Conservation (phyloP, 345 rosid species). For the Salix exigua region DNA sequence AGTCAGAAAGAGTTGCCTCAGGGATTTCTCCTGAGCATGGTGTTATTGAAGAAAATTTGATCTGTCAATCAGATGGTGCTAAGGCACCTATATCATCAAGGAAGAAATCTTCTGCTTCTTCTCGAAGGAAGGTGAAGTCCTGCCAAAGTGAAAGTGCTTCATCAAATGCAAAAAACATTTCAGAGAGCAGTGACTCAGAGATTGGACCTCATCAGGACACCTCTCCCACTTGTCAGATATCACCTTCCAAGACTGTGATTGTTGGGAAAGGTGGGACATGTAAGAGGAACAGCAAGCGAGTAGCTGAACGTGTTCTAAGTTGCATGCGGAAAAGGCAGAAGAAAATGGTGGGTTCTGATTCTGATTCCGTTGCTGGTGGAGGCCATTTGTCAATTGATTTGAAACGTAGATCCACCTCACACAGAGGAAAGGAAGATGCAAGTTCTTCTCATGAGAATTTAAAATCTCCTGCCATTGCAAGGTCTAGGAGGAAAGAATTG, state of each 20-base stretch:
- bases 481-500: constrained; percentile 56
- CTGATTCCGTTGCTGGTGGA: constrained; percentile 71
- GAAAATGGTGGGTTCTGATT: constrained; percentile 62
- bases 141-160: constrained; percentile 91
- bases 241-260: constrained; percentile 60
- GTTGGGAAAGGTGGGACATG: constrained; percentile 53
- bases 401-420: constrained; percentile 46
- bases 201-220: constrained; percentile 54
- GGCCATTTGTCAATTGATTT: constrained; percentile 41
- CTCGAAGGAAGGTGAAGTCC: constrained; percentile 53
- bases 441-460: constrained; percentile 64
- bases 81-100: constrained; percentile 37
- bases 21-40: constrained; percentile 34
- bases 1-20: constrained; percentile 40
- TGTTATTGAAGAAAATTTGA: constrained; percentile 47
- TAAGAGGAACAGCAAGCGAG: constrained; percentile 90
- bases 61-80: constrained; percentile 52
- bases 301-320: constrained; percentile 69
- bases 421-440: constrained; percentile 77
- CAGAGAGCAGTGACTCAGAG: constrained; percentile 91
- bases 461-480: constrained; percentile 48
- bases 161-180: constrained; percentile 67
- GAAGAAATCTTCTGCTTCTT: constrained; percentile 53
- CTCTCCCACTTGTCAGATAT: constrained; percentile 32
- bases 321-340: constrained; percentile 83